Percentiles rank a stretch among this genome's conserved stretches.
These are phyloP conservation scores for Cercospora brassicicola DNA, from an alignment of 2,329 filamentous ascomycete species.

Conservation along the genomic window DNA sequence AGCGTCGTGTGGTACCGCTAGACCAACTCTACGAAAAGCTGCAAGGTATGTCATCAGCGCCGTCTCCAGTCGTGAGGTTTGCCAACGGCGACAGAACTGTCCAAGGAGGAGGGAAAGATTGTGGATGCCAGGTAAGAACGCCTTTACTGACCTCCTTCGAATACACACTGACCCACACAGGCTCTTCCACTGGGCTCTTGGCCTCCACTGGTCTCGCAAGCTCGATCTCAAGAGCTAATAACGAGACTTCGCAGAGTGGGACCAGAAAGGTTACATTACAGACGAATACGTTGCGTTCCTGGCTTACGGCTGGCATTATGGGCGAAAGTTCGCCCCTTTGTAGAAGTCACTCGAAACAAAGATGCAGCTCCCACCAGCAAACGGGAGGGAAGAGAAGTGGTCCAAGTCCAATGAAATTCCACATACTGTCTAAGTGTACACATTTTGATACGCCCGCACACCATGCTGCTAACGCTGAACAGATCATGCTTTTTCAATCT, in stretches of 20 bases:
- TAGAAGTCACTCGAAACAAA: neutral
- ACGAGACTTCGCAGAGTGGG: slow-evolving; percentile 30
- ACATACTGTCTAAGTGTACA: neutral
- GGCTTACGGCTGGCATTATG: slow-evolving; percentile 36
- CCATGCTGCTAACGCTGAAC: neutral
- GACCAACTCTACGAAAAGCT: slow-evolving; percentile 57
- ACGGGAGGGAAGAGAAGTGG: neutral
- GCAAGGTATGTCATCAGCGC: slow-evolving; percentile 40
- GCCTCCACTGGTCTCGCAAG: slow-evolving; percentile 49
- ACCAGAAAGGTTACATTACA: slow-evolving; percentile 33
- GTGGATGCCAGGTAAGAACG: slow-evolving; percentile 50
- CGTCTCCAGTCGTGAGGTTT: slow-evolving; percentile 12
- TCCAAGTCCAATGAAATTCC: neutral
- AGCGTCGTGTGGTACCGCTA: slow-evolving; percentile 60
- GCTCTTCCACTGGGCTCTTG: slow-evolving; percentile 62
- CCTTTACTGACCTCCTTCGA: neutral
- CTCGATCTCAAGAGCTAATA: slow-evolving; percentile 35
- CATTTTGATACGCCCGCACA: neutral
- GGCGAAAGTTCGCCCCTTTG: slow-evolving; percentile 18
- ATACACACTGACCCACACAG: slow-evolving; percentile 38
- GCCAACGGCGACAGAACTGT: slow-evolving; percentile 35
- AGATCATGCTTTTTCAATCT: neutral
- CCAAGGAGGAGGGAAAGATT: slow-evolving; percentile 51
- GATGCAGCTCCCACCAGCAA: neutral
- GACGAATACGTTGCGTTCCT: slow-evolving; percentile 39